Evolutionary conservation across 805 yeast genomes (phyloP), one percentile per base, ranked within the genome.

Genomic region (Candida endomychidarum): DNA sequence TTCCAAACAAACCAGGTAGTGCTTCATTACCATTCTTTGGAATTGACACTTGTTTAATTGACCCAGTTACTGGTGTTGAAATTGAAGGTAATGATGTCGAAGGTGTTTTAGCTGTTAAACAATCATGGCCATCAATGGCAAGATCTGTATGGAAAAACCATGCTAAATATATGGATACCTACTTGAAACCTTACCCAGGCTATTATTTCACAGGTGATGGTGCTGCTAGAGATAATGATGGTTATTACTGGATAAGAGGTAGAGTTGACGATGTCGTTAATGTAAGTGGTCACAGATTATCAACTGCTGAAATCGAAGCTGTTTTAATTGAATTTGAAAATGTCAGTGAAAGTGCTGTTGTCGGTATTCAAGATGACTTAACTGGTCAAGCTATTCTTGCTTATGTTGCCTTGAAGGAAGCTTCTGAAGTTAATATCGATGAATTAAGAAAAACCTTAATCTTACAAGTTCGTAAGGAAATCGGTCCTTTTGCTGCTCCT

Each of bases 311-410:
- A 64, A 85, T 86, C 51, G 95, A 86, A 65, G 86, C 90, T 34
- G 89, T 91, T 5, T 68, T 86, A 46, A 73, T 83, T 49, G 91
- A 84, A 61, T 85, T 83, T 62, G 63, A 71, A 17, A 67, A 74
- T 34, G 89, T 86, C 38, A 78, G 83, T 30, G 95, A 85, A 63
- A 72, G 83, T 53, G 95, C 95, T 5, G 95, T 85, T 40, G 89
- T 86, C 50, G 95, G 95, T 38, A 80, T 80, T 63, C 77, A 78
- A 45, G 91, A 86, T 60, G 91, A 85, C 53, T 71, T 86, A 61
- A 86, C 95, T 22, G 95, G 95, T 40, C 87, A 85, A 62, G 89
- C 93, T 3, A 90, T 86, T 41, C 83, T 85, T 40, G 90, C 95
- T 1, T 86, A 78, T 60, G 93, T 84, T 36, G 77, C 89, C 4